A percentile compares a stretch with the other conserved stretches of the same genome.
These are phyloP conservation scores for Panicum hallii DNA, from an alignment of 202 grass and related monocot species.

Conservation along the genomic window DNA sequence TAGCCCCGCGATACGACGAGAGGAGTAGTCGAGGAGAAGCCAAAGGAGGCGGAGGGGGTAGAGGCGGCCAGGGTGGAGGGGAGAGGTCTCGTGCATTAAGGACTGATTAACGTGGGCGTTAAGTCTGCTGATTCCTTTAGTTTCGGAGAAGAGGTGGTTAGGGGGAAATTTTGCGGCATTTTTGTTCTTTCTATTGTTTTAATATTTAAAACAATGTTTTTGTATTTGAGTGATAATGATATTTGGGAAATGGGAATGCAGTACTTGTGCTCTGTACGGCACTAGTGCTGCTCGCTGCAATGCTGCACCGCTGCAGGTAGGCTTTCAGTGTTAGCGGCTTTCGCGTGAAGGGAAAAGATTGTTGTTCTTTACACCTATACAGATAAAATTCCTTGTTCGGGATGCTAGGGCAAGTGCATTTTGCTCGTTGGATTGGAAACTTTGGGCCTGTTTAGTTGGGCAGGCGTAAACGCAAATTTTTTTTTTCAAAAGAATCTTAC, in stretches of 20 bases:
- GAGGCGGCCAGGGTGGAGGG: background rate
- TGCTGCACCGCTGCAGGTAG: background rate
- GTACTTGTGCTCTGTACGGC: constrained; percentile 17
- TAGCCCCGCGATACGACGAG: constrained; percentile 1
- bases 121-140: constrained; percentile 3
- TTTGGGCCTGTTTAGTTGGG: too few relatives aligned
- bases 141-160: background rate
- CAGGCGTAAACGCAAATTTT: too few relatives aligned
- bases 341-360: background rate
- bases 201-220: background rate
- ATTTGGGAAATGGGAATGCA: constrained; percentile 34
- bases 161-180: background rate
- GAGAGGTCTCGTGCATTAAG: background rate
- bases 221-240: constrained; percentile 18
- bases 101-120: constrained; percentile 16
- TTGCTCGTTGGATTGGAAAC: too few relatives aligned
- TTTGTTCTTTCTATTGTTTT: background rate
- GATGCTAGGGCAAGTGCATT: too few relatives aligned
- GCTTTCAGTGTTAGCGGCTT: background rate
- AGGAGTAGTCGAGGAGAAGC: constrained; percentile 6
- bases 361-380: background rate
- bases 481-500: too few relatives aligned
- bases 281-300: background rate
- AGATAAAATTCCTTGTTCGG: too few relatives aligned
- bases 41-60: background rate